Evolutionary conservation across 345 rosid species (phyloP).

Genomic region (Camelina hispida): DNA sequence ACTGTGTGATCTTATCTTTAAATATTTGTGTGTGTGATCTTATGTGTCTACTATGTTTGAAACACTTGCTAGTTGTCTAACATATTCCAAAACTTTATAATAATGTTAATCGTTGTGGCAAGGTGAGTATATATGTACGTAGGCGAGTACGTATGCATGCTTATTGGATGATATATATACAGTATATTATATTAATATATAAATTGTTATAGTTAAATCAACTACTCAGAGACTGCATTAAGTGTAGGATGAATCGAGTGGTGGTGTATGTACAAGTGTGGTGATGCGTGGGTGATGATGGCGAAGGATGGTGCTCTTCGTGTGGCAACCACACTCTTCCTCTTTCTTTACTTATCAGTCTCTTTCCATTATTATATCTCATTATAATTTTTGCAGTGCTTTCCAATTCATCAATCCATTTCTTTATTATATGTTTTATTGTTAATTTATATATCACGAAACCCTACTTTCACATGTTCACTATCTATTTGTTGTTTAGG

Average conservation of each 20-base stretch:
- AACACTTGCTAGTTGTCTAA: background rate
- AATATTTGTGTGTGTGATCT: background rate
- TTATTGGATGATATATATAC: background rate
- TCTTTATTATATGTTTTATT: background rate
- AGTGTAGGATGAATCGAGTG: constrained; percentile 4
- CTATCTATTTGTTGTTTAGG: constrained; percentile 31
- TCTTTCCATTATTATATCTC: constrained; percentile 36
- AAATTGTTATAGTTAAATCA: background rate
- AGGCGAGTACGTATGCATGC: constrained; percentile 41
- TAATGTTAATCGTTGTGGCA: constrained; percentile 18
- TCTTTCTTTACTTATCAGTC: constrained; percentile 41
- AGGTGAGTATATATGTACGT: constrained; percentile 16
- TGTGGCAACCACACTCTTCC: constrained; percentile 50
- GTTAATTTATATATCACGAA: constrained; percentile 5
- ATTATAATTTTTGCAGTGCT: constrained; percentile 30
- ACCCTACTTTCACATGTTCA: constrained; percentile 27
- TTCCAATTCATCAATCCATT: constrained; percentile 48
- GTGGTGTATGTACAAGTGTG: constrained; percentile 39
- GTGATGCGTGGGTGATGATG: constrained; percentile 43
- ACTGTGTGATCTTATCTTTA: background rate
- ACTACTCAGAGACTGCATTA: background rate
- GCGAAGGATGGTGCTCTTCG: constrained; percentile 45
- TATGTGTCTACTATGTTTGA: background rate
- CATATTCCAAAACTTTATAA: background rate
- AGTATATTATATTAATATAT: background rate